A percentile compares a stretch with the other conserved stretches of the same genome.
Conservation (phyloP, 2,329 filamentous ascomycete genomes). For the Aureobasidium pullulans region DNA sequence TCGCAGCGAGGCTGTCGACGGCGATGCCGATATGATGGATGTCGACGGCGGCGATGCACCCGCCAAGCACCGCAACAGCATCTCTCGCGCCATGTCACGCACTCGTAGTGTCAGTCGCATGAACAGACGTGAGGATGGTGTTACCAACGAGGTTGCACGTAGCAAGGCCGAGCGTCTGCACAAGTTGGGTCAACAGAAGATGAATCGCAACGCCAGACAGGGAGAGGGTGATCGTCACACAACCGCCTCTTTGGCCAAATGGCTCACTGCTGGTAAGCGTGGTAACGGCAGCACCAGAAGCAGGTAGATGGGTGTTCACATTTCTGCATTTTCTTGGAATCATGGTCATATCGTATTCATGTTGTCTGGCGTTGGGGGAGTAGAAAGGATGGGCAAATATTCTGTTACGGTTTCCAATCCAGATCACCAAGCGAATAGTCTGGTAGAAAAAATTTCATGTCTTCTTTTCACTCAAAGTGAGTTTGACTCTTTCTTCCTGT, state of each 20-base stretch:
- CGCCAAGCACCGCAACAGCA: conserved; percentile 22
- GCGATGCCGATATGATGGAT: conserved; percentile 69
- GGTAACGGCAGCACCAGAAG: conserved; percentile 82
- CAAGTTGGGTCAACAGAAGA: conserved; percentile 93
- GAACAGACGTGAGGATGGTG: conserved; percentile 70
- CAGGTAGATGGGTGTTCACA: conserved; percentile 18
- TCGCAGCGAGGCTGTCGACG: conserved; percentile 51
- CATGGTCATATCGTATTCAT: conserved; percentile 2
- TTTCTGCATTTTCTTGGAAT: neutral
- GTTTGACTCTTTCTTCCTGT: neutral
- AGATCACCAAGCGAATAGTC: neutral
- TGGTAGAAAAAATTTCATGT: conserved; percentile 10
- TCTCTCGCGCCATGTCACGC: conserved; percentile 61
- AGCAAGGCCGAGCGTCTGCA: conserved; percentile 76
- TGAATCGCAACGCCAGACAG: conserved; percentile 96
- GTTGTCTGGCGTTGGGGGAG: conserved; percentile 13
- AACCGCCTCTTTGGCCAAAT: conserved; percentile 73
- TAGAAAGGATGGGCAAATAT: conserved; percentile 6
- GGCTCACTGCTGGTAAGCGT: conserved; percentile 89
- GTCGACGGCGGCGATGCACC: conserved; percentile 33
- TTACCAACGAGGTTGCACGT: conserved; percentile 58
- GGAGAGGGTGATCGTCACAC: conserved; percentile 94
- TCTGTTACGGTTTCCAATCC: neutral
- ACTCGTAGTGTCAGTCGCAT: conserved; percentile 54
- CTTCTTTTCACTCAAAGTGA: neutral